phyloP scores from a whole-genome alignment of 768 basidiomycete species.

The Podaxis rugospora region DNA sequence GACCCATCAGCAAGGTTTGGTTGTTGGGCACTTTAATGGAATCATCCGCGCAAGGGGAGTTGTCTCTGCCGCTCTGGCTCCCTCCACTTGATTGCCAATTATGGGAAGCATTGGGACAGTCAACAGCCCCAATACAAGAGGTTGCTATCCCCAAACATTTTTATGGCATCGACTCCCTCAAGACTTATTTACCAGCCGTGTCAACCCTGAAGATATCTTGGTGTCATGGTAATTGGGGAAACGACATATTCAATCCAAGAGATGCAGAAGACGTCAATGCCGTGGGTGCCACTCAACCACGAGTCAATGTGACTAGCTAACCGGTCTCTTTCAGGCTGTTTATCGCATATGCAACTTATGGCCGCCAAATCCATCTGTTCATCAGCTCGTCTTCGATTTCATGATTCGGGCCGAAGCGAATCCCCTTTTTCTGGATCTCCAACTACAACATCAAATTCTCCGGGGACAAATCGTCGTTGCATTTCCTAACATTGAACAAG shows the following conservation, averaged over 20 bases:
- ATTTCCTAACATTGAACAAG: conserved; percentile 6
- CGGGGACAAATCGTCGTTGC: background rate
- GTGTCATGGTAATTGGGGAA: conserved; percentile 4
- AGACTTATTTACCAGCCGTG: background rate
- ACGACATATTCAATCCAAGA: background rate
- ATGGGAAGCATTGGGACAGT: background rate
- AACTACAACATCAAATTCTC: background rate
- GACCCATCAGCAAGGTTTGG: conserved; percentile 1
- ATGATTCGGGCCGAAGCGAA: background rate
- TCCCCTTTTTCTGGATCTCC: background rate
- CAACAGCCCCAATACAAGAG: background rate
- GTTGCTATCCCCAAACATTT: conserved; percentile 2
- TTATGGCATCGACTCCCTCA: background rate
- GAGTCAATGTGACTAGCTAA: background rate
- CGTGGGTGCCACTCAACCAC: background rate
- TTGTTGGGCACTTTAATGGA: background rate
- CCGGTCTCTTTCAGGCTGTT: background rate
- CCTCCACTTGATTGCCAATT: background rate
- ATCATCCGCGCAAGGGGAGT: background rate
- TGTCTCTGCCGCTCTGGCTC: background rate
- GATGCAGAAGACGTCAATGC: background rate
- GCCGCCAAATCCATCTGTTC: conserved; percentile 1
- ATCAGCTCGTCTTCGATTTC: background rate
- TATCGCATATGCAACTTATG: background rate
- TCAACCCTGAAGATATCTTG: conserved; percentile 6